Percentiles rank a stretch among this genome's conserved stretches.
phyloP scores from a whole-genome alignment of 371 early-diverging fungal genomes.

The Apophysomyces elegans region DNA sequence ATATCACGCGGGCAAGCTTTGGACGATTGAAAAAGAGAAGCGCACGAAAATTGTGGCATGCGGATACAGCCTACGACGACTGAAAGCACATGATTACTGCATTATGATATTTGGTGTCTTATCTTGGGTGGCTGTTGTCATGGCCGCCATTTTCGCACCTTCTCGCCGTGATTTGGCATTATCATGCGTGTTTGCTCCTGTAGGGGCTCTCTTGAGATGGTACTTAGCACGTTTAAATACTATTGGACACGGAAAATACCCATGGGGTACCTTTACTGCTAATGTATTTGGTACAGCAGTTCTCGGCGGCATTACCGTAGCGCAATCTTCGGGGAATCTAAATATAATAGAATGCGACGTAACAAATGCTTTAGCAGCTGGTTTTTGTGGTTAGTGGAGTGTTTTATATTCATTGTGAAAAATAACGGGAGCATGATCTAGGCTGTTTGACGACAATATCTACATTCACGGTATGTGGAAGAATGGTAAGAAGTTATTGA shows the following conservation, averaged over 20 bases:
- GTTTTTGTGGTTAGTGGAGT: constrained; percentile 64
- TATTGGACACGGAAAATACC: constrained; percentile 33
- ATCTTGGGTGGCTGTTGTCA: constrained; percentile 51
- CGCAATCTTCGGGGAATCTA: constrained; percentile 37
- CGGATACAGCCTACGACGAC: constrained; percentile 21
- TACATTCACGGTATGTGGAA: constrained; percentile 63
- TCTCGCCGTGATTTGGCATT: constrained; percentile 43
- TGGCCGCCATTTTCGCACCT: constrained; percentile 36
- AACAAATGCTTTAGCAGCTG: constrained; percentile 60
- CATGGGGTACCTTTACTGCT: constrained; percentile 71
- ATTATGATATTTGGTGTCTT: constrained; percentile 25
- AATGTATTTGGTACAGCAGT: constrained; percentile 66
- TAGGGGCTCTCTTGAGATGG: constrained; percentile 74
- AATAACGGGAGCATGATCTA: constrained; percentile 12
- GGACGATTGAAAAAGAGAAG: background rate
- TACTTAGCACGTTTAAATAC: constrained; percentile 60
- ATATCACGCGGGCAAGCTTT: constrained; percentile 40
- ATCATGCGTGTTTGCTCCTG: constrained; percentile 61
- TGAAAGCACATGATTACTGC: constrained; percentile 21
- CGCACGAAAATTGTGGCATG: constrained; percentile 23
- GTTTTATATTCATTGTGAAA: background rate
- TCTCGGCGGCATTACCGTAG: constrained; percentile 55
- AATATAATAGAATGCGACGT: constrained; percentile 53
- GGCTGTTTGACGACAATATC: constrained; percentile 78
- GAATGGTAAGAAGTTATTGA: background rate